Evolutionary conservation across 176 grass and related monocot species (phyloP).

Genomic region (Carex myosuroides): DNA sequence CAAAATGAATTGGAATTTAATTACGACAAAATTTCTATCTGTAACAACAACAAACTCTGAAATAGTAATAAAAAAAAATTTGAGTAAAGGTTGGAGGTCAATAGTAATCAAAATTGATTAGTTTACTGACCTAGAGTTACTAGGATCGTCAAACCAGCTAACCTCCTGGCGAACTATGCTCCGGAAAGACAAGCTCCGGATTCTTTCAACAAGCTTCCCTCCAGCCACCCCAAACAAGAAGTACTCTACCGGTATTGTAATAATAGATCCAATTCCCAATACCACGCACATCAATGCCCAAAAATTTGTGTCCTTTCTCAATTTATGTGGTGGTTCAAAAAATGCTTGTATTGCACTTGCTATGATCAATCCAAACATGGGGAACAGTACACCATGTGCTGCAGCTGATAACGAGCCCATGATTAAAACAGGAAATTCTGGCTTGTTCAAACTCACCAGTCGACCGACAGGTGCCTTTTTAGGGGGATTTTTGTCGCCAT

Average conservation of each 20-base stretch:
- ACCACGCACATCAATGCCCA: conserved; percentile 80
- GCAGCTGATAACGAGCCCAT: conserved; percentile 62
- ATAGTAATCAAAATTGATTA: background rate
- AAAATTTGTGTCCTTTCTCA: conserved; percentile 58
- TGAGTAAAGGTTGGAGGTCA: background rate
- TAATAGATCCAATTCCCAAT: conserved; percentile 42
- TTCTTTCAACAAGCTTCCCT: conserved; percentile 81
- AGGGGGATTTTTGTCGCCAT: background rate
- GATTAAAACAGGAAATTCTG: conserved; percentile 61
- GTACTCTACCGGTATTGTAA: conserved; percentile 49
- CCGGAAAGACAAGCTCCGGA: conserved; percentile 55
- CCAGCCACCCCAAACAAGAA: conserved; percentile 74
- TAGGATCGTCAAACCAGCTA: conserved; percentile 82
- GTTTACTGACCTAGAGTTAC: conserved; percentile 60
- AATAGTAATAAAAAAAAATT: background rate
- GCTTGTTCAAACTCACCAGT: conserved; percentile 65
- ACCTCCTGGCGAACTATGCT: conserved; percentile 76
- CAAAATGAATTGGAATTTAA: background rate
- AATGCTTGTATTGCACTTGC: conserved; percentile 56
- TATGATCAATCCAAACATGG: conserved; percentile 61
- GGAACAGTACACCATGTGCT: conserved; percentile 67
- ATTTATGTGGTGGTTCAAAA: conserved; percentile 48
- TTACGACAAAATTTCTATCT: background rate
- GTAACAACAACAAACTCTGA: background rate
- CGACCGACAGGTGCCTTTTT: conserved; percentile 49